phyloP scores from a whole-genome alignment of 2,329 filamentous ascomycete species.

The Cercospora sp. region DNA sequence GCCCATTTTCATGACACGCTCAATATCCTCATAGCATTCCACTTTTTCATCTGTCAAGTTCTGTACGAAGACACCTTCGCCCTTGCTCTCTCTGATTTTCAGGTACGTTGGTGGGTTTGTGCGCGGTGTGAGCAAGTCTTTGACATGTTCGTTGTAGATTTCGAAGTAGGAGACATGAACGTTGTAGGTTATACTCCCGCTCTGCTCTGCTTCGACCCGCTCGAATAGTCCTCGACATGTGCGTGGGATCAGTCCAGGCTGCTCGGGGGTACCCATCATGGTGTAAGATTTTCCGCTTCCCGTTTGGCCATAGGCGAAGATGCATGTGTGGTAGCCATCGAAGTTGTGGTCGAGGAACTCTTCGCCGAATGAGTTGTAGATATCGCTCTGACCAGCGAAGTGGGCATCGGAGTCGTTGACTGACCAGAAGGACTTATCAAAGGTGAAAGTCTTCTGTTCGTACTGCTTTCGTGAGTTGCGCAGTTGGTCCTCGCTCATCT shows the following conservation, averaged over 20 bases:
- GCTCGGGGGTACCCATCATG: conserved; percentile 85
- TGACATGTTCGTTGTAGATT: conserved; percentile 98
- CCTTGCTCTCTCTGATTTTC: conserved; percentile 93
- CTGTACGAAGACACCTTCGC: conserved; percentile 94
- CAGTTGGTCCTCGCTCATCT: conserved; percentile 29
- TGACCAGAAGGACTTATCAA: conserved; percentile 99
- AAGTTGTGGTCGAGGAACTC: conserved; percentile 99
- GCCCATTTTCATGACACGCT: conserved; percentile 86
- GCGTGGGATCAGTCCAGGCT: conserved; percentile 87
- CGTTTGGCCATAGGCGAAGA: conserved; percentile 97
- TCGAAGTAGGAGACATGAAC: conserved; percentile 98
- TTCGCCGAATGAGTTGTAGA: conserved; percentile 91
- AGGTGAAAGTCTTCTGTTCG: conserved; percentile 90
- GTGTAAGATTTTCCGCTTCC: conserved; percentile 98
- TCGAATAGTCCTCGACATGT: conserved; percentile 96
- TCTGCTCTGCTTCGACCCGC: conserved; percentile 80
- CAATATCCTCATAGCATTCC: conserved; percentile 79
- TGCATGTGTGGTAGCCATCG: conserved; percentile 97
- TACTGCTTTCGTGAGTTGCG: conserved; percentile 68
- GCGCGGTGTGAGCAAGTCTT: conserved; percentile 81
- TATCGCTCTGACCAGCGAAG: conserved; percentile 88
- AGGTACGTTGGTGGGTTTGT: conserved; percentile 84
- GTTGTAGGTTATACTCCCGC: conserved; percentile 91
- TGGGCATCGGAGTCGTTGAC: conserved; percentile 75
- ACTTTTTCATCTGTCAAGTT: conserved; percentile 93